Evolutionary conservation across 108 stramenopile genomes (phyloP), one percentile per base, ranked within the genome.

Genomic region (Craspedostauros australis): DNA sequence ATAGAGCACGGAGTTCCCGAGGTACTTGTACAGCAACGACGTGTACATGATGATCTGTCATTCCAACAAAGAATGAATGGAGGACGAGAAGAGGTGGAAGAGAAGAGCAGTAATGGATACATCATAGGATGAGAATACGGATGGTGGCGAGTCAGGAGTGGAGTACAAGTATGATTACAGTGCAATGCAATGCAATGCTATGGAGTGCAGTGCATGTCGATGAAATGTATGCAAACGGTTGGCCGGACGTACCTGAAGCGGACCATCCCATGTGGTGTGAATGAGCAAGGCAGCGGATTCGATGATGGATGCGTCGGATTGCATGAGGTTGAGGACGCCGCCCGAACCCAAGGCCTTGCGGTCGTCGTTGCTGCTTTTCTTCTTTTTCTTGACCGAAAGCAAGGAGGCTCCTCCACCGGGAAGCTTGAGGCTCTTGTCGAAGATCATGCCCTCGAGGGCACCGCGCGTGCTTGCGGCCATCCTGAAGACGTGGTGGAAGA

Each of bases 261-360:
- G 64, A 14, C 81, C 88, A 64, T 95, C 95, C 95, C 95, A 92
- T 4, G 77, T 38, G 0, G 90, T 90, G 52, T 95, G 95, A 3
- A 95, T 34, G 51, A 84, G 86, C 64, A 84, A 57, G 5, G 80
- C 73, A 4, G 81, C 63, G 50, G 41, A 57, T 62, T 95, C 95
- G 40, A 95, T 70, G 22, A 70, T 71, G 1, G 84, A 60, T 6
- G 86, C 72, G 69, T 95, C 95, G 14, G 84, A 60, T 49, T 93
- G 92, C 82, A 95, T 87, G 39, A 92, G 53, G 62, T 92, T 94
- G 43, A 93, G 53, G 12, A 84, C 86, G 23, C 80, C 87, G 20
- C 79, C 79, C 0, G 77, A 64, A 30, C 79, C 79, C 24, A 68
- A 28, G 1, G 68, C 66, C 33, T 74, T 50, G 50, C 3, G 8